Evolutionary conservation across 352 stramenopile species (phyloP), one percentile per base, ranked within the genome.

Genomic region (Pythium myriotylum): DNA sequence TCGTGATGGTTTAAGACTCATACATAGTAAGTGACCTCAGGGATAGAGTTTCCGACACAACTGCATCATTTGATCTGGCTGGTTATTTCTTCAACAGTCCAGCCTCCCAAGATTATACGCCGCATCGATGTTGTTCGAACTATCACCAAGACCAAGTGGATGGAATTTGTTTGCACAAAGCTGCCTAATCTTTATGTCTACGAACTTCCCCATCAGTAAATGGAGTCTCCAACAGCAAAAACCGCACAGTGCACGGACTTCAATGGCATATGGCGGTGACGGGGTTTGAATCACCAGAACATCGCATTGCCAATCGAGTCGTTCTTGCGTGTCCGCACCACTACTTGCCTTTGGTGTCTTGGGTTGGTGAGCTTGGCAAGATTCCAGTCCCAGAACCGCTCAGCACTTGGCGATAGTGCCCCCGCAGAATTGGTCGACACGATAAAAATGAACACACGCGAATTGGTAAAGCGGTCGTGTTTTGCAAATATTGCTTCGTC

Each of bases 391-490:
- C 92, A 73, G 56, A 99, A 98, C 6, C 62, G 59, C 40, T 83
- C 77, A 2, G 96, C 89, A 70, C 97, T 98, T 56, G 98, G 95
- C 4, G 96, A 97, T 9, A 95, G 82, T 57, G 98, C 93, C 6
- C 97, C 96, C 54, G 97, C 94, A 47, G 95, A 94, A 65, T 99
- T 97, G 0, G 96, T 99, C 1, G 97, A 85, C 27, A 98, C 79
- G n/a, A 99, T 67, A 58, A 98, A 98, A 20, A 99, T 72, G 9
- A 84, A 90, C 29, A 81, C 57, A 23, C 58, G 67, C 27, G 58
- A 55, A 17, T 33, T 35, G 19, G 5, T 43, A 61, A 67, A 62
- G 16, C 41, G 64, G 12, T 84, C 76, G 10, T 14, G 32, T 35
- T 10, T 35, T 1, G 52, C 13, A 17, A 77, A 77, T 3, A 24